Conservation (phyloP, 2,329 filamentous ascomycete species). For the Salinomyces thailandicus region DNA sequence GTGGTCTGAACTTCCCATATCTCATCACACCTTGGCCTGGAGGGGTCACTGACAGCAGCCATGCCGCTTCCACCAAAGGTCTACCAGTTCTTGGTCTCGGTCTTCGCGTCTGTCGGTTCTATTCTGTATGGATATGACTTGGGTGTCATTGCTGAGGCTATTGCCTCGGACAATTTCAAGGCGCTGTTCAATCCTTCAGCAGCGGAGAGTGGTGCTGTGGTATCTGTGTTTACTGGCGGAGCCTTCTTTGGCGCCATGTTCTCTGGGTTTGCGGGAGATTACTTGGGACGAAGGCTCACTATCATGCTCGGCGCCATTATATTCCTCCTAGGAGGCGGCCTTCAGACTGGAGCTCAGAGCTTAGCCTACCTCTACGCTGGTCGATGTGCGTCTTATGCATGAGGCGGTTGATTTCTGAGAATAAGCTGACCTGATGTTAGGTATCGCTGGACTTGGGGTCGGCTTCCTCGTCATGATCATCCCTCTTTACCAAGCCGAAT, state of each 20-base stretch:
- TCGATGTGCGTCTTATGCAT: constrained; percentile 32
- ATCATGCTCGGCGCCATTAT: constrained; percentile 61
- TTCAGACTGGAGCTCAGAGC: constrained; percentile 58
- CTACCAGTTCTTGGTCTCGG: constrained; percentile 50
- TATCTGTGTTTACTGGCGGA: constrained; percentile 66
- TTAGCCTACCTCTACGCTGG: constrained; percentile 58
- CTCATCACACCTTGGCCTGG: no score
- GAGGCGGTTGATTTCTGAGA: neutral
- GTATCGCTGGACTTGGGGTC: constrained; percentile 35
- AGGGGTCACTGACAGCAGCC: constrained; percentile 1
- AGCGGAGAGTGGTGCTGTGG: constrained; percentile 50
- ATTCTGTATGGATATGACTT: constrained; percentile 47
- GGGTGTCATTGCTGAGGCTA: constrained; percentile 50
- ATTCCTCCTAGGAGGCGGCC: constrained; percentile 59
- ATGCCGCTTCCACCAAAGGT: constrained; percentile 48
- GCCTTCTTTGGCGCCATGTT: constrained; percentile 60
- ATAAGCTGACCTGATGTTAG: constrained; percentile 5
- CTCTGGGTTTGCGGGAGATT: constrained; percentile 54
- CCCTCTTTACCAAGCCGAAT: constrained; percentile 67
- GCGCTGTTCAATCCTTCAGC: constrained; percentile 30
- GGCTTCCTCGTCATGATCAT: constrained; percentile 55
- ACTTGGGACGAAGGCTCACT: constrained; percentile 57
- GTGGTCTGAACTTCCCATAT: no score
- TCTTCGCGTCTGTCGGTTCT: constrained; percentile 50
- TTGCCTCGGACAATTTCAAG: constrained; percentile 36